These are phyloP conservation scores for Solidago caesia DNA, from an alignment of 129 eudicot genomes.

Conservation along the genomic window DNA sequence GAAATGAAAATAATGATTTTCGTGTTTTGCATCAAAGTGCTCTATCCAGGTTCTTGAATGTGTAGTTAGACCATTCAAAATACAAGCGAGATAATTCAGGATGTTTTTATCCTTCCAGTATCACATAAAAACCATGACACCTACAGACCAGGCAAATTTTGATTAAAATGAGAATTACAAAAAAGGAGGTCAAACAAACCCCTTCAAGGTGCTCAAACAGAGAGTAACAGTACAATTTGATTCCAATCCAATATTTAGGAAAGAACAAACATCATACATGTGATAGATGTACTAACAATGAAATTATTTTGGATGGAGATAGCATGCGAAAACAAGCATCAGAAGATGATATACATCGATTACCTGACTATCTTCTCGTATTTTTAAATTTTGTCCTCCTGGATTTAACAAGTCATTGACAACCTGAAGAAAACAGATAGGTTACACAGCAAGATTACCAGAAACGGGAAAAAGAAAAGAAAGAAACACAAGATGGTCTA, in stretches of 20 bases:
- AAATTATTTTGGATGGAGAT: background rate
- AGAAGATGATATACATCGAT: conserved; percentile 15
- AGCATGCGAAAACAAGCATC: conserved; percentile 16
- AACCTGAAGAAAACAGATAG: conserved; percentile 55
- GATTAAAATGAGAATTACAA: no score
- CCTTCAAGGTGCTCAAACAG: background rate
- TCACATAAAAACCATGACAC: no score
- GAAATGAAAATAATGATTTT: conserved; percentile 2
- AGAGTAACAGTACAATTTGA: background rate
- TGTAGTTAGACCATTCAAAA: conserved; percentile 7
- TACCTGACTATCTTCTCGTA: conserved; percentile 95
- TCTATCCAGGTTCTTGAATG: conserved; percentile 9
- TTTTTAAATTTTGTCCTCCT: conserved; percentile 86
- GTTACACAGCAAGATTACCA: background rate
- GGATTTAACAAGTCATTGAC: conserved; percentile 96
- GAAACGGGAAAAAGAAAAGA: background rate
- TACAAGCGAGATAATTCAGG: background rate
- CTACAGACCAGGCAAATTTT: no score
- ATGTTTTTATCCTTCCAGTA: background rate
- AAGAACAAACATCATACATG: background rate
- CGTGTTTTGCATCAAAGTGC: conserved; percentile 2
- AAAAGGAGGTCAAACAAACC: no score
- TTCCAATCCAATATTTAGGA: background rate
- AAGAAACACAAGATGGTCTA: conserved; percentile 7
- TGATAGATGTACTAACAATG: conserved; percentile 2